Conservation (phyloP, 768 basidiomycete genomes). For the Candolleomyces eurysporus region DNA sequence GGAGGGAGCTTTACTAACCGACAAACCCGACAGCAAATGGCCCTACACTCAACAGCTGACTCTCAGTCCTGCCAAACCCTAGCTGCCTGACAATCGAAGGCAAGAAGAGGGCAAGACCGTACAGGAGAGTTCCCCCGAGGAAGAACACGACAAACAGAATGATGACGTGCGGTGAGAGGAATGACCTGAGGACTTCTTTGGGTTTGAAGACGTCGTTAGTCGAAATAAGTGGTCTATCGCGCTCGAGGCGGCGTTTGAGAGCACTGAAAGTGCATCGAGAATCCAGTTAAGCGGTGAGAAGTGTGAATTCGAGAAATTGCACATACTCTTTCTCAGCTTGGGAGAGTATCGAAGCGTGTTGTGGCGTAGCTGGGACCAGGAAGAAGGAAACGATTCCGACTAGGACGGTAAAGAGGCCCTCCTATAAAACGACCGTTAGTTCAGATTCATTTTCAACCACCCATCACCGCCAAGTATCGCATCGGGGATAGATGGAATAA, state of each 20-base stretch:
- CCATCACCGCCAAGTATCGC: background rate
- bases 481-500: background rate
- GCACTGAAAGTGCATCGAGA: slow-evolving; percentile 13
- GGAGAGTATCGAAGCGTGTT: slow-evolving; percentile 27
- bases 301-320: background rate
- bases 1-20: slow-evolving; percentile 18
- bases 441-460: no score
- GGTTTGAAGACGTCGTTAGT: slow-evolving; percentile 28
- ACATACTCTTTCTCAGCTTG: slow-evolving; percentile 31
- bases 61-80: slow-evolving; percentile 28
- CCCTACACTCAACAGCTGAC: slow-evolving; percentile 36
- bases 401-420: slow-evolving; percentile 49
- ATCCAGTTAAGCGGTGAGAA: background rate
- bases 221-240: slow-evolving; percentile 28
- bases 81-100: slow-evolving; percentile 38
- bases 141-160: slow-evolving; percentile 33
- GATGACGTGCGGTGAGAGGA: slow-evolving; percentile 33
- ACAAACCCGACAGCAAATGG: slow-evolving; percentile 36
- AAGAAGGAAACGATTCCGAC: slow-evolving; percentile 45
- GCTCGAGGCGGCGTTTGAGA: slow-evolving; percentile 28
- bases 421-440: slow-evolving; percentile 15
- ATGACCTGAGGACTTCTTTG: slow-evolving; percentile 28
- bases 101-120: slow-evolving; percentile 34
- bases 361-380: slow-evolving; percentile 31
- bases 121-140: slow-evolving; percentile 32